These are phyloP conservation scores for Inonotus obliquus DNA, from an alignment of 1,284 basidiomycete genomes.

Conservation along the genomic window DNA sequence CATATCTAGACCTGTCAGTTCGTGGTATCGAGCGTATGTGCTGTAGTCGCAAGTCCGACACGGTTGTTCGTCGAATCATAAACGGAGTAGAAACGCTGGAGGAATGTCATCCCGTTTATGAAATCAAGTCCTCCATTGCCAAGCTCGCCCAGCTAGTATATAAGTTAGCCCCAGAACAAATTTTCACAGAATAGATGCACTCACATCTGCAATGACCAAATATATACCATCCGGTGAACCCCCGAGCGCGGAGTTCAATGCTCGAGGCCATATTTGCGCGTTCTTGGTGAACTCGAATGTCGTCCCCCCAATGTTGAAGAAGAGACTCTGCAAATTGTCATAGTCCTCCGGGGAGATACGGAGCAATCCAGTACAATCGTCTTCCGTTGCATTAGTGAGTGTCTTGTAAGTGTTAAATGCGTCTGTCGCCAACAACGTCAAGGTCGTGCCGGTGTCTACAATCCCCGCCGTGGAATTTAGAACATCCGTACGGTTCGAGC, in stretches of 20 bases:
- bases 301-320: conserved; percentile 17
- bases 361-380: conserved; percentile 20
- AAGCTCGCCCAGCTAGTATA: conserved; percentile 24
- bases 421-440: conserved; percentile 18
- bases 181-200: neutral
- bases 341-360: conserved; percentile 9
- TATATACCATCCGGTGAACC: conserved; percentile 29
- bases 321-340: conserved; percentile 18
- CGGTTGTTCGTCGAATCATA: conserved; percentile 22
- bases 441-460: conserved; percentile 24
- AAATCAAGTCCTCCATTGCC: conserved; percentile 36
- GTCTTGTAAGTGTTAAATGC: conserved; percentile 17
- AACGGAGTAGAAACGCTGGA: conserved; percentile 54
- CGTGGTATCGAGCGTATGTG: conserved; percentile 20
- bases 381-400: conserved; percentile 16
- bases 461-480: conserved; percentile 20
- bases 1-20: conserved; percentile 13
- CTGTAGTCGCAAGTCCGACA: conserved; percentile 22
- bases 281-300: conserved; percentile 18
- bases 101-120: conserved; percentile 22
- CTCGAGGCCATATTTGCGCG: conserved; percentile 19
- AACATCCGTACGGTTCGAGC: conserved; percentile 15
- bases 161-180: neutral
- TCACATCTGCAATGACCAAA: conserved; percentile 33
- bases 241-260: conserved; percentile 17